Evolutionary conservation across 331 rosid genomes (phyloP).

Genomic region (Quercus phellos): DNA sequence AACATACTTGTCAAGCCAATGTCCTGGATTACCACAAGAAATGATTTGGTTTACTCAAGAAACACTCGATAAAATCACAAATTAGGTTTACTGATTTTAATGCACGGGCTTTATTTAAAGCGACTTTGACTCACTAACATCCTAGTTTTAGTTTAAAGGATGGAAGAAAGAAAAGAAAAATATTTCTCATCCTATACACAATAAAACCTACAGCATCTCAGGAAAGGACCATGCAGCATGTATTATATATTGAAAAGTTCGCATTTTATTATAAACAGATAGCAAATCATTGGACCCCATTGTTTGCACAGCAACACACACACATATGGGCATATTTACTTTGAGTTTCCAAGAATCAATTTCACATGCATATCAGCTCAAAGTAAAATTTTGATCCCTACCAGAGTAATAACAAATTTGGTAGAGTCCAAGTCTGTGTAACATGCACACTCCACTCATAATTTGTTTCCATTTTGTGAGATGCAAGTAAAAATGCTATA

Average conservation of each 20-base stretch:
- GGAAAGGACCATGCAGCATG: constrained; percentile 1
- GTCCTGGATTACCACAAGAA: constrained; percentile 9
- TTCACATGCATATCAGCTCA: not conserved
- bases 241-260: not conserved
- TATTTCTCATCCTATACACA: not conserved
- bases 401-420: not conserved
- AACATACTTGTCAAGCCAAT: constrained; percentile 5
- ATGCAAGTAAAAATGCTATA: constrained; percentile 5
- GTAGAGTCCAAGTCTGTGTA: not conserved
- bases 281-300: not conserved
- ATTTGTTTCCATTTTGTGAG: not conserved
- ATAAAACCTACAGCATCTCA: not conserved
- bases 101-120: not conserved
- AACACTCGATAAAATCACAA: not conserved
- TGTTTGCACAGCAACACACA: not conserved
- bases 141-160: not conserved
- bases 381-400: not conserved
- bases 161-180: not conserved
- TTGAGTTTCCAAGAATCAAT: constrained; percentile 7
- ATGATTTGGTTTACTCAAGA: not conserved
- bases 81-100: not conserved
- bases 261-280: not conserved
- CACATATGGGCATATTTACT: not conserved
- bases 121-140: not conserved
- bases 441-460: constrained; percentile 10